These are phyloP conservation scores for Hyaloperonospora brassicae DNA, from an alignment of 352 stramenopile species.

Conservation along the genomic window DNA sequence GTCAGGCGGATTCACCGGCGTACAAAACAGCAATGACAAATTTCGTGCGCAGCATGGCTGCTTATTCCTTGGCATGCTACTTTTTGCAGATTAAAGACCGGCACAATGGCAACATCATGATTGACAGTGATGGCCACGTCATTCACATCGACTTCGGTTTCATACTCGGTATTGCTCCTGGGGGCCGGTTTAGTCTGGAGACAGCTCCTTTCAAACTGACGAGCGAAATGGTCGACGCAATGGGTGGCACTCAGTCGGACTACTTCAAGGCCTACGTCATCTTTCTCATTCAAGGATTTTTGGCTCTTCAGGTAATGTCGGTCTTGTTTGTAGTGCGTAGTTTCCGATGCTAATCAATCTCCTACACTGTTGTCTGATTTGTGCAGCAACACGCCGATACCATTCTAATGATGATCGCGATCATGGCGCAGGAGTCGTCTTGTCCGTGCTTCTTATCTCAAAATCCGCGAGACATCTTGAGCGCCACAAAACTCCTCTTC, in stretches of 20 bases:
- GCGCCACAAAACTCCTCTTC: constrained; percentile 70
- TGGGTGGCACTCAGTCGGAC: constrained; percentile 87
- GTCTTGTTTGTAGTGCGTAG: no score
- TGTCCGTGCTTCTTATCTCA: constrained; percentile 93
- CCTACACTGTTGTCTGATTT: constrained; percentile 10
- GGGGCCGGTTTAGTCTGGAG: constrained; percentile 92
- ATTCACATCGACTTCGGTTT: constrained; percentile 99
- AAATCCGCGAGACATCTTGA: constrained; percentile 66
- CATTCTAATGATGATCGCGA: constrained; percentile 94
- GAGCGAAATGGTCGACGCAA: constrained; percentile 95
- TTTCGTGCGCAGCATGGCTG: constrained; percentile 95
- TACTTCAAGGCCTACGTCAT: constrained; percentile 97
- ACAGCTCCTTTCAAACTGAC: constrained; percentile 98
- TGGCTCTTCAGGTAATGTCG: constrained; percentile 86
- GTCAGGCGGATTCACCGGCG: constrained; percentile 50
- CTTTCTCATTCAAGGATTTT: constrained; percentile 94
- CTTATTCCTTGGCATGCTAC: constrained; percentile 97
- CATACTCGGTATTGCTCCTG: constrained; percentile 95
- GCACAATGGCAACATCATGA: constrained; percentile 99
- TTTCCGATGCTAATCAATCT: constrained; percentile 11
- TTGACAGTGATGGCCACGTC: constrained; percentile 94
- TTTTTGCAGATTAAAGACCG: constrained; percentile 98
- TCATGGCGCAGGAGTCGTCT: constrained; percentile 92
- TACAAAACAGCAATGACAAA: constrained; percentile 95
- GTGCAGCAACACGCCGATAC: constrained; percentile 85